These are phyloP conservation scores for Luffa aegyptiaca DNA, from an alignment of 306 rosid genomes.

Conservation along the genomic window DNA sequence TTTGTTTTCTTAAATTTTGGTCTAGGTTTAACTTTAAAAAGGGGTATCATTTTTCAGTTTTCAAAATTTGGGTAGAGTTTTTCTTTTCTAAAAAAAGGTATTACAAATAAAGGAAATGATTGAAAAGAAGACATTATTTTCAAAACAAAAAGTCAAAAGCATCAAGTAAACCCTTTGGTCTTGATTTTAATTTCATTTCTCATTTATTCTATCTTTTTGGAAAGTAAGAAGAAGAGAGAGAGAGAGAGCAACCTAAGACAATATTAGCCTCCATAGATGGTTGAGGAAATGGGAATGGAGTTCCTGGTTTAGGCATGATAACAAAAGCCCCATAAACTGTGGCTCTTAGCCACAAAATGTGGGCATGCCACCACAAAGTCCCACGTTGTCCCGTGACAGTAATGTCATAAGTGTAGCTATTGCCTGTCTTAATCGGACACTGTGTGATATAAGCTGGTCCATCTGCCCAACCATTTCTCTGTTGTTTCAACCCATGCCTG, in stretches of 20 bases:
- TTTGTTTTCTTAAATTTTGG: background rate
- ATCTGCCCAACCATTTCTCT: conserved; percentile 28
- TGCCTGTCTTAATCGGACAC: conserved; percentile 23
- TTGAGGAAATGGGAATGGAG: conserved; percentile 26
- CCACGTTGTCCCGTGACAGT: conserved; percentile 24
- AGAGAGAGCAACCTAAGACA: conserved; percentile 9
- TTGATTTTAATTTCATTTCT: background rate
- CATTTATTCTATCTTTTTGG: background rate
- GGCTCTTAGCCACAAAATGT: conserved; percentile 28
- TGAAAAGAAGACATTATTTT: background rate
- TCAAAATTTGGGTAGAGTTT: background rate
- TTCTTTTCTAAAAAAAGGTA: background rate
- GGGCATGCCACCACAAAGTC: conserved; percentile 33
- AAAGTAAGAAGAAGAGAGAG: background rate
- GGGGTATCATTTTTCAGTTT: background rate
- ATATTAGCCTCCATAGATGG: conserved; percentile 20
- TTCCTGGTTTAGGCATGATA: conserved; percentile 18
- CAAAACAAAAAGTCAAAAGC: background rate
- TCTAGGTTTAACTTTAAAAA: background rate
- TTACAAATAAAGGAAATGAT: background rate
- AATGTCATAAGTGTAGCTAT: conserved; percentile 19
- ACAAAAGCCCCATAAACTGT: conserved; percentile 25
- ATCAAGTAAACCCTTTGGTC: background rate
- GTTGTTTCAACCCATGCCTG: conserved; percentile 30
- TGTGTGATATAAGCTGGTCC: conserved; percentile 32